Base-by-base conservation (phyloP, 1,284 basidiomycete genomes). In the Xerocomus nothofagi region DNA sequence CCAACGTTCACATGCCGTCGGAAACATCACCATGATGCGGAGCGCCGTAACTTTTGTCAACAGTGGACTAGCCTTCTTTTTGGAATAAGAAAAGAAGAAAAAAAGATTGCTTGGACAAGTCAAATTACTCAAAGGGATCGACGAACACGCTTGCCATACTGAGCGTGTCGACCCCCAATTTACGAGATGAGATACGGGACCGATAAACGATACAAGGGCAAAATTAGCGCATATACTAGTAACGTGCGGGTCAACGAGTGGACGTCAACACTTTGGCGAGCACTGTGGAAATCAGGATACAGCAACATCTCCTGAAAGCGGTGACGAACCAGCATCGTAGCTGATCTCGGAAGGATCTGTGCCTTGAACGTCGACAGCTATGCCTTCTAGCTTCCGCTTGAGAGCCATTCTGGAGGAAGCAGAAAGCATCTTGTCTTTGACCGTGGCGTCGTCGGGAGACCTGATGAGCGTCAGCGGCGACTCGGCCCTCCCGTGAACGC, bases 401-500 rank as follows among this genome's bases (percentile, higher is more conserved):
- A 99, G 73, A 10, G 87, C 89, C 45, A 94, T 91, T 71, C 87
- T 90, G 57, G 96, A 98, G 18, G 93, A 88, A 15, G 96, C 89
- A 73, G 84, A 91, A 61, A 98, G 65, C 94, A 99, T 98, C 87
- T 97, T 98, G 67, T 85, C 78, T 76, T 91, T 95, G 73, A 97
- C 81, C 73, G 84, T 89, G 44, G 93, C 84, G 44, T 77, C 76
- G 68, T 97, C 93, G 56, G 96, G 96, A 24, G 87, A 83, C 94
- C 94, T 97, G 60, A 36, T 24, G 42, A 21, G 6, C 34, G 38
- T 57, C 27, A 57, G 40, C 37, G 8, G 15, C 14, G 32, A 44
- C n/a, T n/a, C n/a, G n/a, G n/a, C n/a, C n/a, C n/a, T n/a, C n/a
- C n/a, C n/a, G n/a, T n/a, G 18, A 10, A 7, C 6, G 50, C 56